A percentile compares a stretch with the other conserved stretches of the same genome.
These are phyloP conservation scores for Aspergillus pseudotamarii DNA, from an alignment of 2,329 filamentous ascomycete species.

Conservation along the genomic window DNA sequence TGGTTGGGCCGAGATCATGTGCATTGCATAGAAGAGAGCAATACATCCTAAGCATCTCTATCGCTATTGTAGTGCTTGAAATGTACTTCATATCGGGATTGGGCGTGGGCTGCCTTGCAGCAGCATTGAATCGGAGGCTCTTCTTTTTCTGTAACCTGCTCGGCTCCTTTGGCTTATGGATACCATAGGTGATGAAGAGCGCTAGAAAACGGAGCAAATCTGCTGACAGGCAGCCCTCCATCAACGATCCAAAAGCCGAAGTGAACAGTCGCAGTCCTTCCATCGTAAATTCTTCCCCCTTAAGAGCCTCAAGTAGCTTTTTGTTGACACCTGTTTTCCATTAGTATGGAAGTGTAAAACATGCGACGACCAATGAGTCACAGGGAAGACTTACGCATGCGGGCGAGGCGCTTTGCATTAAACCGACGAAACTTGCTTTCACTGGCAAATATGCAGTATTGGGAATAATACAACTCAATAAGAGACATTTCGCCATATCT, in stretches of 20 bases:
- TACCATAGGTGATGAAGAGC: slow-evolving; percentile 88
- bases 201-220: slow-evolving; percentile 85
- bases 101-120: slow-evolving; percentile 30
- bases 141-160: slow-evolving; percentile 50
- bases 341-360: slow-evolving; percentile 19
- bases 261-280: slow-evolving; percentile 77
- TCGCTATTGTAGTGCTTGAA: slow-evolving; percentile 70
- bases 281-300: slow-evolving; percentile 74
- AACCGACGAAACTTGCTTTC: slow-evolving; percentile 91
- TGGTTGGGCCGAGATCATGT: slow-evolving; percentile 68
- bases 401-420: slow-evolving; percentile 80
- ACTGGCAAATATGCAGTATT: slow-evolving; percentile 86
- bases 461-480: slow-evolving; percentile 87
- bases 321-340: slow-evolving; percentile 74
- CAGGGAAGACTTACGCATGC: slow-evolving; percentile 74
- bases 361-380: background rate
- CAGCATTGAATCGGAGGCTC: slow-evolving; percentile 41
- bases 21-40: slow-evolving; percentile 75
- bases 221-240: slow-evolving; percentile 78
- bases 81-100: slow-evolving; percentile 43
- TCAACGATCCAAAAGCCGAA: slow-evolving; percentile 74
- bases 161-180: slow-evolving; percentile 64
- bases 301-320: slow-evolving; percentile 84
- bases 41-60: slow-evolving; percentile 76
- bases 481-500: slow-evolving; percentile 74